Percentiles rank a stretch among this genome's conserved stretches.
These are phyloP conservation scores for Xanthoparmelia taractica DNA, from an alignment of 495 filamentous ascomycete genomes.

Conservation along the genomic window DNA sequence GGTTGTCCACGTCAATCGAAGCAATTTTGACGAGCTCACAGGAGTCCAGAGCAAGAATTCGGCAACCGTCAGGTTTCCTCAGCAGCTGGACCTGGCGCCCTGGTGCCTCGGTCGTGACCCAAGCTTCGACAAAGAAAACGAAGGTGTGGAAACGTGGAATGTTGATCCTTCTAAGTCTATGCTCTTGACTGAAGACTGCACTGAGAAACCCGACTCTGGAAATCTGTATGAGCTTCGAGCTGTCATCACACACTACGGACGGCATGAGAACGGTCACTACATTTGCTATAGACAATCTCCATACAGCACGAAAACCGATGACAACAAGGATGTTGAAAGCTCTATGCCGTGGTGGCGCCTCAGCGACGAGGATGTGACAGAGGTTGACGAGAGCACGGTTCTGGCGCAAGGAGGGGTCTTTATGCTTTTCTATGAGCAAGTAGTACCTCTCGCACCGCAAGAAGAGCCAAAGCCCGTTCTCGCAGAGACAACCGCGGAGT, in stretches of 20 bases:
- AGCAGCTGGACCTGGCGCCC: constrained; percentile 58
- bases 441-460: not conserved
- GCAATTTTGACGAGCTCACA: constrained; percentile 75
- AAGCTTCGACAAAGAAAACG: constrained; percentile 19
- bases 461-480: not conserved
- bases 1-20: constrained; percentile 83
- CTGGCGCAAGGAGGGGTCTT: constrained; percentile 78
- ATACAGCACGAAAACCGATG: constrained; percentile 34
- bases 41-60: constrained; percentile 75
- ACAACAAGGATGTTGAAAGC: constrained; percentile 31
- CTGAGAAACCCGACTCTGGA: constrained; percentile 33
- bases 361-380: constrained; percentile 74
- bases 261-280: constrained; percentile 94
- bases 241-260: constrained; percentile 80
- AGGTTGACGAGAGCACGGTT: constrained; percentile 64
- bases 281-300: constrained; percentile 73
- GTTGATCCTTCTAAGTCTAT: constrained; percentile 59
- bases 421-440: constrained; percentile 87
- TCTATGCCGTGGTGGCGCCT: constrained; percentile 66
- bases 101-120: constrained; percentile 62
- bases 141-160: constrained; percentile 55
- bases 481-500: not conserved
- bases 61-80: constrained; percentile 68
- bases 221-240: constrained; percentile 74
- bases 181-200: constrained; percentile 45